phyloP scores from a whole-genome alignment of 306 rosid species.

The Dalbergia cultrata region DNA sequence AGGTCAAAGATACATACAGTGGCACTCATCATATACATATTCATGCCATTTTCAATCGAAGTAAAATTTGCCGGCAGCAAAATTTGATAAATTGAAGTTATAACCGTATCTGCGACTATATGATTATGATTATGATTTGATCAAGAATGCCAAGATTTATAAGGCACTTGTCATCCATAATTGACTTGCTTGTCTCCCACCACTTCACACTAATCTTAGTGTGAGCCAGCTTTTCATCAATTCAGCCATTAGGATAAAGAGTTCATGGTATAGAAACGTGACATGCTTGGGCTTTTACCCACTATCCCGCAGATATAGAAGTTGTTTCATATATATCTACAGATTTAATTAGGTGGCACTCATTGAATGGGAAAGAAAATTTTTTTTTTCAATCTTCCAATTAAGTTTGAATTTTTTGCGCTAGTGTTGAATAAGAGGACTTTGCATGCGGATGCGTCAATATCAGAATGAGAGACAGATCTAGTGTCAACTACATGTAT shows the following conservation, averaged over 20 bases:
- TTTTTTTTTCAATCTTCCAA: constrained; percentile 26
- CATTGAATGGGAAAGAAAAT: neutral
- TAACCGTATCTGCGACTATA: neutral
- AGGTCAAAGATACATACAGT: neutral
- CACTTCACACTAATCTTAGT: neutral
- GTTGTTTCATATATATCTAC: constrained; percentile 16
- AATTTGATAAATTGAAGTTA: neutral
- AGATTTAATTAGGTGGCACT: neutral
- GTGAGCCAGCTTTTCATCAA: neutral
- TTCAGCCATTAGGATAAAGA: neutral
- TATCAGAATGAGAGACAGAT: constrained; percentile 39
- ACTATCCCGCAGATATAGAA: neutral
- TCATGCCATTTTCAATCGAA: constrained; percentile 24
- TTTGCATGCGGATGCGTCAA: constrained; percentile 34
- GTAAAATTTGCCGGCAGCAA: constrained; percentile 23
- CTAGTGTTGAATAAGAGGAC: constrained; percentile 43
- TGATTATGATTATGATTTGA: constrained; percentile 1
- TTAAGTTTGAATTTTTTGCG: constrained; percentile 49
- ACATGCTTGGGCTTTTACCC: neutral
- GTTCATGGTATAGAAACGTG: neutral
- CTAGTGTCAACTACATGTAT: constrained; percentile 50
- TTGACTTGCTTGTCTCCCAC: constrained; percentile 3
- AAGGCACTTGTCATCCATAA: constrained; percentile 2
- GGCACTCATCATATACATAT: neutral
- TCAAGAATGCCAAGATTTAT: neutral